Base-by-base conservation (phyloP, 306 rosid genomes). In the Quercus glauca region DNA sequence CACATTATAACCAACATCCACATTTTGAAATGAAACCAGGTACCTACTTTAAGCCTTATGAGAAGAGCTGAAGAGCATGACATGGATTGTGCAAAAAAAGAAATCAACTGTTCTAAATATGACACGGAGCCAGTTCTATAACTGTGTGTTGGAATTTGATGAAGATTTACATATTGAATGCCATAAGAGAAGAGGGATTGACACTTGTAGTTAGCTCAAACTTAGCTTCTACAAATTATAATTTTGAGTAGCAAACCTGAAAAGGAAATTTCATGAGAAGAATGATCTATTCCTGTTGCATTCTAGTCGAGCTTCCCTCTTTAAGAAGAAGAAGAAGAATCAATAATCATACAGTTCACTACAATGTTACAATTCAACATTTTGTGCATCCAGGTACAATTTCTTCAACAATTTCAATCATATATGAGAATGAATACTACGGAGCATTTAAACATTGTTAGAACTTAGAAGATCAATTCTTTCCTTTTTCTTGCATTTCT, bases 401-500 rank as follows among this genome's bases (percentile, higher is more conserved):
- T 25, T 69, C 19, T 69, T 17, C 17, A 56, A 19, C 17, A 23
- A 63, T 51, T 25, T 76, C 31, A 28, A 64, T 41, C 59, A 69
- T 35, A 15, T 13, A 82, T 20, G 78, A 28, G 25, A 70, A n/a
- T 26, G 76, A 10, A 67, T 51, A 23, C 10, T 55, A 79, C 17
- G 63, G 21, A 41, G 23, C n/a, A 55, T 52, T 80, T 11, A 53
- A 76, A 74, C 56, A 73, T 6, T 76, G 37, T 33, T 1, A 5
- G 1, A 35, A 76, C 37, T 33, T 33, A 68, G 31, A 72, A 41
- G 49, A 65, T 80, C 20, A 20, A 51, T 29, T 89, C 91, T 97
- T 97, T 94, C 99, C 73, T 87, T 91, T 85, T 92, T 94, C 90
- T 92, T 94, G 81, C 99, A 94, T 88, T 91, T 97, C 90, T 91